phyloP scores from a whole-genome alignment of 495 filamentous ascomycete genomes.

The Trichoderma erinaceum region DNA sequence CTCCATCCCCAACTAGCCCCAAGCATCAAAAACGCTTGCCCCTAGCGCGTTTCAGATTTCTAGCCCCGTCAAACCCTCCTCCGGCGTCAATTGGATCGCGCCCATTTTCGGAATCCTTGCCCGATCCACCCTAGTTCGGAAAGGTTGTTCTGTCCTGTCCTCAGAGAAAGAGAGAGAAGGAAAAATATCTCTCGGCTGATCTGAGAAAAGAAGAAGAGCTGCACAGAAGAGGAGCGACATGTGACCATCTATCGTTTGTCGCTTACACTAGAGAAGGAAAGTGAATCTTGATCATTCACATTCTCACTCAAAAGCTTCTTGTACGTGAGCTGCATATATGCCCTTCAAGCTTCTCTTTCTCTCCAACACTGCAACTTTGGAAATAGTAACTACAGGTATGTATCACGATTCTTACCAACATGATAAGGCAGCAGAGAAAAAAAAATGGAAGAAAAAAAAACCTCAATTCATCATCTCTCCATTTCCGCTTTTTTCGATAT shows the following conservation, averaged over 20 bases:
- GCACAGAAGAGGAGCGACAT: not conserved
- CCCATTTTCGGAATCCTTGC: slow-evolving; percentile 3
- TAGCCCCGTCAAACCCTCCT: not conserved
- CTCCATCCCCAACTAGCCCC: not conserved
- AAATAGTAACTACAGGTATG: too few relatives aligned
- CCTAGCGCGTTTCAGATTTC: not conserved
- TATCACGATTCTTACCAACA: too few relatives aligned
- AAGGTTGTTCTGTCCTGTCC: not conserved
- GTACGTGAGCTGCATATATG: too few relatives aligned
- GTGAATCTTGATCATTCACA: not conserved
- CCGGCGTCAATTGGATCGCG: not conserved
- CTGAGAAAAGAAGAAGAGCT: not conserved
- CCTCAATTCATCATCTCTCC: too few relatives aligned
- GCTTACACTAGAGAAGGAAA: not conserved
- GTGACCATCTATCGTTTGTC: not conserved
- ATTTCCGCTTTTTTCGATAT: too few relatives aligned
- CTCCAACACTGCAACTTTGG: too few relatives aligned
- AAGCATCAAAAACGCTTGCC: not conserved
- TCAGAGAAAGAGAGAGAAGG: not conserved
- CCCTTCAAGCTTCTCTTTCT: too few relatives aligned
- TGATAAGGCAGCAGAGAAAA: too few relatives aligned
- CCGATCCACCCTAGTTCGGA: slow-evolving; percentile 1
- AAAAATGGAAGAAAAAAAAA: too few relatives aligned
- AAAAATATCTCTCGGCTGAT: too few relatives aligned
- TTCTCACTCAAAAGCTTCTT: too few relatives aligned